A percentile compares a stretch with the other conserved stretches of the same genome.
Evolutionary conservation across 768 basidiomycete genomes (phyloP).

Genomic region (Sporobolomyces pararoseus): DNA sequence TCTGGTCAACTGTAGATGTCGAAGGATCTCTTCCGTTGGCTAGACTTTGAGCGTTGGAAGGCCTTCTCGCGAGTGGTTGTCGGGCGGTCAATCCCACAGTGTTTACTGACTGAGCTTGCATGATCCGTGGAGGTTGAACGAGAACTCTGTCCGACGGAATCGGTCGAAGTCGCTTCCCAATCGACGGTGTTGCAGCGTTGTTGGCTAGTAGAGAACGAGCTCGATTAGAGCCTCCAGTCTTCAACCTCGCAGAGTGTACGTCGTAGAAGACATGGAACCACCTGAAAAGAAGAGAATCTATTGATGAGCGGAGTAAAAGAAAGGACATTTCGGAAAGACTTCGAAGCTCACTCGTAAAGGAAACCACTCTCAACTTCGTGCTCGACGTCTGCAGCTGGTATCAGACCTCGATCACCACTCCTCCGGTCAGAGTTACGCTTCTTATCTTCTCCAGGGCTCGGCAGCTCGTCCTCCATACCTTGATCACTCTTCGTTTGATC

Average conservation of each 20-base stretch:
- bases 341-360: slow-evolving; percentile 38
- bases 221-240: neutral
- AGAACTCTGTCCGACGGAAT: no score
- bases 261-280: slow-evolving; percentile 44
- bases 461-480: neutral
- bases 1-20: neutral
- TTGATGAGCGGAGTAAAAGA: no score
- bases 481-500: neutral
- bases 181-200: neutral
- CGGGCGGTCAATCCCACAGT: neutral
- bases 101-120: neutral
- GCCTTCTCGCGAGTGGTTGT: neutral
- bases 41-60: neutral
- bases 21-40: neutral
- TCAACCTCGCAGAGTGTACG: slow-evolving; percentile 12
- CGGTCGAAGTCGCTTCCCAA: neutral
- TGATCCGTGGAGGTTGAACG: neutral
- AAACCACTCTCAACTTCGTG: slow-evolving; percentile 33
- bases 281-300: neutral
- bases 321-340: no score
- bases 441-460: neutral
- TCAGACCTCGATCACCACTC: neutral
- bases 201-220: slow-evolving; percentile 14
- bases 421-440: neutral
- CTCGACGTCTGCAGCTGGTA: slow-evolving; percentile 37